These are phyloP conservation scores for Trichomonas vaginalis DNA, from an alignment of 208 protist species.

Conservation along the genomic window DNA sequence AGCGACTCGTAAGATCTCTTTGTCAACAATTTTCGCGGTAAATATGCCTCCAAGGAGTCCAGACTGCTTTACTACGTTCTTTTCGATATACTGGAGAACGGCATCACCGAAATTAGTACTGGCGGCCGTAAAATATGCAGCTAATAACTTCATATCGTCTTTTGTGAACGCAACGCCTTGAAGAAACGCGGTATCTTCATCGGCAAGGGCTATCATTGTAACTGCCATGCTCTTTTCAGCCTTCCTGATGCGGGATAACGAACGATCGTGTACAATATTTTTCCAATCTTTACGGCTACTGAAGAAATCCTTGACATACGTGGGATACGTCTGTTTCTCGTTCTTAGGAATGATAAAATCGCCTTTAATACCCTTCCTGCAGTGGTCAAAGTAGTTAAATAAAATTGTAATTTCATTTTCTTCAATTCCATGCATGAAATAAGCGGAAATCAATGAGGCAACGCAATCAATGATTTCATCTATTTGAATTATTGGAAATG, in stretches of 20 bases:
- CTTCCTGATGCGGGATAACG: not conserved
- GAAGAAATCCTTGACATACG: not conserved
- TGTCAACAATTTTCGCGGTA: not conserved
- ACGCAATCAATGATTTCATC: not conserved
- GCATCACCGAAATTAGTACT: not conserved
- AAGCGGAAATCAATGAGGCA: not conserved
- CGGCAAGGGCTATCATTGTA: not conserved
- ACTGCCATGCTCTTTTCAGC: not conserved
- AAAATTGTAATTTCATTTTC: not conserved
- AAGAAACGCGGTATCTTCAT: not conserved
- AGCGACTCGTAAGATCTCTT: not conserved
- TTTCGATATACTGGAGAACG: not conserved
- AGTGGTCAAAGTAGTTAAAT: not conserved
- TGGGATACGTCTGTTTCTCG: not conserved
- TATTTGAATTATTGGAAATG: not conserved
- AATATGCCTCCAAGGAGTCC: not conserved
- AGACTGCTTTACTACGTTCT: not conserved
- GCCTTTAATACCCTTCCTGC: not conserved
- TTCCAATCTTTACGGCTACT: not conserved
- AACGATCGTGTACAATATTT: not conserved
- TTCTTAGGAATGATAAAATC: not conserved
- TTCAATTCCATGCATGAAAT: not conserved
- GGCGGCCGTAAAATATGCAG: not conserved
- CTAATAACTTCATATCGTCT: not conserved
- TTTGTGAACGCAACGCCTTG: not conserved